phyloP scores from a whole-genome alignment of 352 stramenopile species.

The Pythium plurisporium region DNA sequence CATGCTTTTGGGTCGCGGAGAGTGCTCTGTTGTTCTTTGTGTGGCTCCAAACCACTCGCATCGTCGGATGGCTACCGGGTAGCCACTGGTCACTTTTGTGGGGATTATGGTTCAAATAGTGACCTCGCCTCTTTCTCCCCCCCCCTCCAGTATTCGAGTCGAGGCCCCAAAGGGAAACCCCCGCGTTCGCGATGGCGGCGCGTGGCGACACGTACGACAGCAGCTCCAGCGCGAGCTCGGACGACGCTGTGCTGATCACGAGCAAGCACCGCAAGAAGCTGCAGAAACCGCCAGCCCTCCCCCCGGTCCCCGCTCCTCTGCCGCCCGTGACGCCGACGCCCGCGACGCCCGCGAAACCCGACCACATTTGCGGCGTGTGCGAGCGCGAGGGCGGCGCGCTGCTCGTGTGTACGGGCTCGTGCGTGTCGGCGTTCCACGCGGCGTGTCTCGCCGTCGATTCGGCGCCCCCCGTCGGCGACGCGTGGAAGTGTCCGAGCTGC shows the following conservation, averaged over 20 bases:
- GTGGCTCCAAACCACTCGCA: background rate
- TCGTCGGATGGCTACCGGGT: background rate
- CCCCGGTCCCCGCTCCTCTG: too few relatives aligned
- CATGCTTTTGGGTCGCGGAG: background rate
- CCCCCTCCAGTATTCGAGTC: too few relatives aligned
- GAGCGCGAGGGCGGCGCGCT: slow-evolving; percentile 46
- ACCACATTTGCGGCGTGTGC: slow-evolving; percentile 68
- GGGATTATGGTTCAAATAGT: too few relatives aligned
- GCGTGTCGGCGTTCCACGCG: slow-evolving; percentile 68
- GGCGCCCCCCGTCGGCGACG: slow-evolving; percentile 17
- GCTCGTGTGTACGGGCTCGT: slow-evolving; percentile 58
- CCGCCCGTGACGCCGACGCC: background rate
- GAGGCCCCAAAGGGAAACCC: too few relatives aligned
- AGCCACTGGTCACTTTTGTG: background rate
- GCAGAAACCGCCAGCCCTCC: too few relatives aligned
- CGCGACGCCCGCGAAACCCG: slow-evolving; percentile 23
- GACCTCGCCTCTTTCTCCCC: background rate
- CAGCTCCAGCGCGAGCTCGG: slow-evolving; percentile 56
- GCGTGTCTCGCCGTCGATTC: slow-evolving; percentile 31
- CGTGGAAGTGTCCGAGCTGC: slow-evolving; percentile 65
- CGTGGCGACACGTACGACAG: slow-evolving; percentile 29
- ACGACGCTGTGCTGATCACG: slow-evolving; percentile 72
- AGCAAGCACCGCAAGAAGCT: slow-evolving; percentile 57
- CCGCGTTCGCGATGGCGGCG: too few relatives aligned
- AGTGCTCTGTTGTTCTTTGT: background rate